Base-by-base conservation (phyloP, 805 yeast genomes). In the Schwanniomyces pseudopolymorphus region DNA sequence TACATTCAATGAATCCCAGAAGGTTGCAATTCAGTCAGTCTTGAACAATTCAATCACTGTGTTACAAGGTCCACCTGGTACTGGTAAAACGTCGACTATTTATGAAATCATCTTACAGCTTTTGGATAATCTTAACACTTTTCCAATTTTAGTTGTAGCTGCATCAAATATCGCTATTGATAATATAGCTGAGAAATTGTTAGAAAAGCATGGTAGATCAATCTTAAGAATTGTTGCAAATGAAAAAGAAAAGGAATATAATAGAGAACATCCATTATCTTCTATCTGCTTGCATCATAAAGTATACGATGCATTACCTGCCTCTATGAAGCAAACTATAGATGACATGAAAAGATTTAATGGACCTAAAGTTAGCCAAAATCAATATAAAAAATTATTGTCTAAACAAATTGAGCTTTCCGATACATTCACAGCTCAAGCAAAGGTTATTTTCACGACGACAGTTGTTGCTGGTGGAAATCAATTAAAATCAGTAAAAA, bases 121-220 rank as follows among this genome's bases (percentile, higher is more conserved):
- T 47, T 66, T 84, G 45, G 77, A 74, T 37, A 79, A 78, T 40
- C 70, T 80, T 52, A 71, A 78, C 55, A 73, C 82, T 2, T 80
- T 72, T 54, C 89, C 89, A 1, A 81, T 85, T 36, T 66, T 84
- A 46, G 88, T 85, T 45, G 88, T 83, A 42, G 89, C 91, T 1
- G 87, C 89, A 2, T 83, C 89, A 1, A 85, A 85, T 55, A 80
- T 84, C 56, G 90, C 90, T 2, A 83, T 84, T 55, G 89, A 84
- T 59, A 84, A 85, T 52, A 83, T 85, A 61, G 89, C 89, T 0
- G 89, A 84, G 52, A 84, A 84, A 57, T 66, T 84, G 47, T 59
- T 83, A 57, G 66, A 66, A 9, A 70, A 74, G 25, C 79, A 79
- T 50, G 75, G 74, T 5, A 73, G 73, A 39, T 74, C 78, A 17